Evolutionary conservation across 495 filamentous ascomycete species (phyloP), one percentile per base, ranked within the genome.

Genomic region (Aspergillus cristatus): DNA sequence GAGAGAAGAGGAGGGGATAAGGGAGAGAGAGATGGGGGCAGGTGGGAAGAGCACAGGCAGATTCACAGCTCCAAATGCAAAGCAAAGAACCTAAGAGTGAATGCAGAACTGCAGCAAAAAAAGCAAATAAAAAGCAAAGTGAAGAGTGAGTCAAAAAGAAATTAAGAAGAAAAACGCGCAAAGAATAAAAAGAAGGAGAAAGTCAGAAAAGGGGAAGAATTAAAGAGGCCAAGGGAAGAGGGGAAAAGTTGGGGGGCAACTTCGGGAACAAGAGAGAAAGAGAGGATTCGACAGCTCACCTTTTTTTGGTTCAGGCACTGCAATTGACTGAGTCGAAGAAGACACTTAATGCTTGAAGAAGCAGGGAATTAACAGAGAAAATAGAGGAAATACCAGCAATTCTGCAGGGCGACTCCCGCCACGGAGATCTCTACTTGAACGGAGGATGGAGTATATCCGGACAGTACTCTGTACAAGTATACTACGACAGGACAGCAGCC

Each of bases 1-100:
- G 24, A 26, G 11, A 6, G 28, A 30, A 35, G 29, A 40, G 35
- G 35, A 41, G 45, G 40, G 31, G 38, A 38, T 29, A 31, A 45
- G 38, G 33, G 28, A 43, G 16, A 18, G 38, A 35, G 31, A 29
- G 29, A n/a, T 3, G 26, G 40, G 34, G 36, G 25, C n/a, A n/a
- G n/a, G n/a, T n/a, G n/a, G n/a, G n/a, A n/a, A n/a, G n/a, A n/a
- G n/a, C n/a, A n/a, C n/a, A n/a, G n/a, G n/a, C n/a, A n/a, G n/a
- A 20, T 12, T 18, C 25, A 38, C 20, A 24, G 20, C 20, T 24
- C 4, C 20, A 24, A 24, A 8, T 24, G 20, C 4, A 24, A 8
- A 24, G 20, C 8, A 24, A 8, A 24, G 20, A 8, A 24, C n/a
- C n/a, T n/a, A n/a, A n/a, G n/a, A n/a, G n/a, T n/a, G n/a, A n/a